Percentiles rank a stretch among this genome's conserved stretches.
Evolutionary conservation across 495 filamentous ascomycete species (phyloP).

Genomic region (Penicillium lividum): DNA sequence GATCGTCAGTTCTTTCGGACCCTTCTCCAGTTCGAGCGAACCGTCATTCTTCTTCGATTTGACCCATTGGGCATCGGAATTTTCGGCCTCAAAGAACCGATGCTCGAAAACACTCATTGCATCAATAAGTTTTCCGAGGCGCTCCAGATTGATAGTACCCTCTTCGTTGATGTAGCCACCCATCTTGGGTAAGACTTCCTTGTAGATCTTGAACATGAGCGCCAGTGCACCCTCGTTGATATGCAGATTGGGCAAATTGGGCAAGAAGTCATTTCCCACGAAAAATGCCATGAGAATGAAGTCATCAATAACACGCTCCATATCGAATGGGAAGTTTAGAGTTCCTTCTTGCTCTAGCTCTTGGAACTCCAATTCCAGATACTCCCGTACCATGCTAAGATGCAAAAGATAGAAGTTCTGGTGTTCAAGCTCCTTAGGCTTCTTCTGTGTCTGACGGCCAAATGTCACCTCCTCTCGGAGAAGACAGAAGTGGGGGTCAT

Average conservation of each 20-base stretch:
- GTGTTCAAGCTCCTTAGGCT: conserved; percentile 94
- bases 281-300: conserved; percentile 99
- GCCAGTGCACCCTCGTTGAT: conserved; percentile 98
- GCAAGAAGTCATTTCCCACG: conserved; percentile 98
- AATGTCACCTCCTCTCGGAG: conserved; percentile 98
- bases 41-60: conserved; percentile 64
- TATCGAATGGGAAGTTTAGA: conserved; percentile 80
- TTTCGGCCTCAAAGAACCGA: conserved; percentile 87
- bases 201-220: conserved; percentile 97
- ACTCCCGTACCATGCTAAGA: conserved; percentile 95
- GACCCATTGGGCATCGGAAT: conserved; percentile 87
- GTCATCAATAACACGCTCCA: conserved; percentile 97
- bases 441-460: conserved; percentile 78
- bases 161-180: conserved; percentile 96
- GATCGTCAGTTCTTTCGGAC: conserved; percentile 63
- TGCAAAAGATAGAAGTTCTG: conserved; percentile 99
- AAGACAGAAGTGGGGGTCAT: conserved; percentile 97
- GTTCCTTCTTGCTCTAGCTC: conserved; percentile 77
- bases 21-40: conserved; percentile 61
- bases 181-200: conserved; percentile 80
- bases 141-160: conserved; percentile 82
- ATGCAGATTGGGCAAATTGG: conserved; percentile 92
- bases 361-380: conserved; percentile 95
- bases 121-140: conserved; percentile 76
- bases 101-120: conserved; percentile 84